Conservation (phyloP, 1,284 basidiomycete species). For the Microbotryum violaceum region DNA sequence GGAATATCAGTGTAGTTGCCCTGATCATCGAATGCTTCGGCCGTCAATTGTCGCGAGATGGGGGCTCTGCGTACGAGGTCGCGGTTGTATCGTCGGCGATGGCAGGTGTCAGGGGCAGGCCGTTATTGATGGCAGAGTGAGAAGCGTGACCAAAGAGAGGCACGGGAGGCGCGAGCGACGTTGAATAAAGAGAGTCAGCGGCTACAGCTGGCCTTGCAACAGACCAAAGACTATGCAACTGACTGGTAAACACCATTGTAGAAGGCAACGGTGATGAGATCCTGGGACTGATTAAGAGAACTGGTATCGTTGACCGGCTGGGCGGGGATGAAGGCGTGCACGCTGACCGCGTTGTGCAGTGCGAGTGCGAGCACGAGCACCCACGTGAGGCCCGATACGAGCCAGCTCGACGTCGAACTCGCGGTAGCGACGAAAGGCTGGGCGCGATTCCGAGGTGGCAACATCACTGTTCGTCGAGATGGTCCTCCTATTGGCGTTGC, state of each 20-base stretch:
- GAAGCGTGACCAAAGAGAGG: background rate
- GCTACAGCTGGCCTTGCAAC: too few relatives aligned
- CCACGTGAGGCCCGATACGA: too few relatives aligned
- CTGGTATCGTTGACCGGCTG: conserved; percentile 29
- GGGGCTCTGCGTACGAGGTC: conserved; percentile 3
- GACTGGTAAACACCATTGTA: conserved; percentile 26
- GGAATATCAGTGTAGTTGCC: conserved; percentile 26
- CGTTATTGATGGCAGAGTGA: too few relatives aligned
- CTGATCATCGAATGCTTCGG: conserved; percentile 17
- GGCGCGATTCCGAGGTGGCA: too few relatives aligned
- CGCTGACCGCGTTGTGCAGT: background rate
- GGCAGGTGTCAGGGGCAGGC: background rate
- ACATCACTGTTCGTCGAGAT: too few relatives aligned
- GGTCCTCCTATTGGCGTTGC: too few relatives aligned
- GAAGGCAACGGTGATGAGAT: conserved; percentile 30
- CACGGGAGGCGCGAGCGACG: background rate
- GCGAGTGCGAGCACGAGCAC: background rate
- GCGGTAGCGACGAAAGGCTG: too few relatives aligned
- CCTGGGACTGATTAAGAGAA: conserved; percentile 15
- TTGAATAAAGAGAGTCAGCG: too few relatives aligned
- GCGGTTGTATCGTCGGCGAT: background rate
- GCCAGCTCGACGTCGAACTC: too few relatives aligned
- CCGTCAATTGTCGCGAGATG: conserved; percentile 16
- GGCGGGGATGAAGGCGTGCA: conserved; percentile 27
- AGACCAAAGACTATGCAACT: background rate